Conservation (phyloP, 306 rosid genomes). For the Rosa multiflora region DNA sequence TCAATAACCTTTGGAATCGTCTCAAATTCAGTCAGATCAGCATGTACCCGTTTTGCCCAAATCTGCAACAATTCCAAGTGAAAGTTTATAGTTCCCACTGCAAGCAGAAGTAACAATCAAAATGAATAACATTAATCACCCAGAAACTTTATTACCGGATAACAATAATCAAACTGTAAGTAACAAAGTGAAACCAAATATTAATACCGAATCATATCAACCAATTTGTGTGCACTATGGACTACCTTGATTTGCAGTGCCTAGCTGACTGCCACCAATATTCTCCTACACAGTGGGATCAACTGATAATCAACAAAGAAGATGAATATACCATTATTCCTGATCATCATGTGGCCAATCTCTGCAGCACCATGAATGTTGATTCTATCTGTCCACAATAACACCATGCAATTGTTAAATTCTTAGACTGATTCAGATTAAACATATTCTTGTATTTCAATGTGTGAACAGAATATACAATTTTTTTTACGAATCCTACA, state of each 20-base stretch:
- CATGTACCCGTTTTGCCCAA: no score
- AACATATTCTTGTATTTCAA: not conserved
- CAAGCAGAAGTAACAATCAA: not conserved
- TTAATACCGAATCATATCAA: not conserved
- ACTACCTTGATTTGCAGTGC: not conserved
- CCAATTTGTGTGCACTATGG: not conserved
- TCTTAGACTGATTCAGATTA: not conserved
- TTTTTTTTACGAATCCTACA: not conserved
- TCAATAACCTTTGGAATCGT: not conserved
- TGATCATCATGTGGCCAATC: not conserved
- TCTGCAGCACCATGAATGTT: not conserved
- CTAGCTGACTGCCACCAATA: not conserved
- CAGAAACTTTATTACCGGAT: no score
- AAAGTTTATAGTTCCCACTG: no score
- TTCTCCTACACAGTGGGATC: not conserved
- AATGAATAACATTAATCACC: no score
- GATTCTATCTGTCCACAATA: not conserved
- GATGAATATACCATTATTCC: not conserved
- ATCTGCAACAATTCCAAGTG: no score
- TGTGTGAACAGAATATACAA: not conserved
- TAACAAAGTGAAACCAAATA: not conserved
- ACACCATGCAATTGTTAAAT: no score
- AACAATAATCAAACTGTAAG: not conserved
- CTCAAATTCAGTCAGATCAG: no score
- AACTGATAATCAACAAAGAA: not conserved